Base-by-base conservation (phyloP, 768 basidiomycete species). In the Lactifluus rugatus region DNA sequence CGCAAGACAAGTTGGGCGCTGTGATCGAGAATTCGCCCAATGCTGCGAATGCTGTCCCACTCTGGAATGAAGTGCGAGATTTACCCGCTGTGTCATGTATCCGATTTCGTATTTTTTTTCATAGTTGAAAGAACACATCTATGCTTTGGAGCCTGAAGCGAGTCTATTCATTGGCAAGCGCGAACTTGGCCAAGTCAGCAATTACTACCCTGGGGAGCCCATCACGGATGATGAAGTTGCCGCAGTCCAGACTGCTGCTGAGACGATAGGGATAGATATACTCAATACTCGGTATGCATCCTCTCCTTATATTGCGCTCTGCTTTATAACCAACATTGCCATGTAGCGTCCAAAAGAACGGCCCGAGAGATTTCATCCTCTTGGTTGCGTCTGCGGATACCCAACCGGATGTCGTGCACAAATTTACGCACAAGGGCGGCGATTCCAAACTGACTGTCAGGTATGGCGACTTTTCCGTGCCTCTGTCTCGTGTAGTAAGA, bases 111-210 rank as follows among this genome's bases (percentile, higher is more conserved):
- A 17, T 10, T 2, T 10, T 39, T 37, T 65, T 31, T 31, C 31
- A 1, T 64, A 91, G 86, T 72, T 93, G 62, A 82, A 82, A 69
- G 81, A 78, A 1, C 81, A 89, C 67, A 87, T 93, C 45, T 93
- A 91, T 68, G 74, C 83, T 2, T 64, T 76, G 13, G 66, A 71
- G 25, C 90, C 91, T 2, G 84, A 88, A 66, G 69, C 77, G 0
- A 80, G 77, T 51, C 75, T 90, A 57, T 84, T 80, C 69, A 85
- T 94, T 62, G 91, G 91, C 52, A 92, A 93, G 68, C 86, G 84
- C 45, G 76, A 71, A 53, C 75, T 81, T 21, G 91, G 91, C 0
- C 89, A 93, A 58, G 68, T 89, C 52, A 88, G 85, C 31, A 89
- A 91, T 68, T 94, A 93, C 70, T 94, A 94, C 67, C 81, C 85